A percentile compares a stretch with the other conserved stretches of the same genome.
Conservation (phyloP, 192 early-diverging fungal species). For the Diversispora epigaea region DNA sequence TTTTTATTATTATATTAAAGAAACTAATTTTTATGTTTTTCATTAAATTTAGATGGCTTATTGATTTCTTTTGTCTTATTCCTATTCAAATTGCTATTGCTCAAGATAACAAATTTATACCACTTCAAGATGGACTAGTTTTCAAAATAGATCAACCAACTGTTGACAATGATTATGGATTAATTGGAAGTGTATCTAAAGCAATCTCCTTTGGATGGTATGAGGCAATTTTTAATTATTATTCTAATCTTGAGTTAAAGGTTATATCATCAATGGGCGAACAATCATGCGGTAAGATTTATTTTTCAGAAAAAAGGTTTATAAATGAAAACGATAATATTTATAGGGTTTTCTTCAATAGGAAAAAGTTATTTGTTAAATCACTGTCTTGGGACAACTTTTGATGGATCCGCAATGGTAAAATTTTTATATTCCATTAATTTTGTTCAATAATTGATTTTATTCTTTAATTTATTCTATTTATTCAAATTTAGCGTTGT, state of each 20-base stretch:
- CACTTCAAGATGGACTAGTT: background rate
- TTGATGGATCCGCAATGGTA: slow-evolving; percentile 35
- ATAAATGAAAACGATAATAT: background rate
- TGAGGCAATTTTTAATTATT: background rate
- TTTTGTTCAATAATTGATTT: too few relatives aligned
- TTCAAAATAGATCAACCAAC: background rate
- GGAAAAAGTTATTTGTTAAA: slow-evolving; percentile 34
- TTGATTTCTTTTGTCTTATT: slow-evolving; percentile 7
- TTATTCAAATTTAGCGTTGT: too few relatives aligned
- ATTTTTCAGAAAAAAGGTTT: background rate
- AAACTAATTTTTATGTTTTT: background rate
- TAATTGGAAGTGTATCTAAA: slow-evolving; percentile 18
- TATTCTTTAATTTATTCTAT: too few relatives aligned
- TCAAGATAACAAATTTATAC: background rate
- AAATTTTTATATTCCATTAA: background rate
- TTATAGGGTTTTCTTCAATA: background rate
- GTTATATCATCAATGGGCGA: slow-evolving; percentile 20
- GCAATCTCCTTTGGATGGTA: slow-evolving; percentile 16
- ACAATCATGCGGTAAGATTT: slow-evolving; percentile 2
- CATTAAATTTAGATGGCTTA: slow-evolving; percentile 13
- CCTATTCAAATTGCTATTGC: slow-evolving; percentile 24
- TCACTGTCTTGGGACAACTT: slow-evolving; percentile 26
- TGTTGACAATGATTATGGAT: slow-evolving; percentile 1
- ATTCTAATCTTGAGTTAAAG: slow-evolving; percentile 12
- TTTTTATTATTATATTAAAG: background rate